Evolutionary conservation across 345 rosid genomes (phyloP).

Genomic region (Salix purpurea): DNA sequence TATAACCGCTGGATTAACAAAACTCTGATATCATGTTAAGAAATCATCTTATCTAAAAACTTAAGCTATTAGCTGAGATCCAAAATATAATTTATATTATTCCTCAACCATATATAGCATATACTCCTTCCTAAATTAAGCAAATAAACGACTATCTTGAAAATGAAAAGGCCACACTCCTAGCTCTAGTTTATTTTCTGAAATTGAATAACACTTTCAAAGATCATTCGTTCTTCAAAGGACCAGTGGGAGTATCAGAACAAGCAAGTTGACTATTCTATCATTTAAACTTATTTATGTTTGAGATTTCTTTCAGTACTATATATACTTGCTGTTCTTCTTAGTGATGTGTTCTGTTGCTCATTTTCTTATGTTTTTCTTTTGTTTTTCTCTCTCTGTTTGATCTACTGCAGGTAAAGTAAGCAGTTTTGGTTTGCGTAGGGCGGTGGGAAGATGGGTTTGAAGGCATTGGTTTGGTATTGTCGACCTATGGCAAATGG

Average conservation of each 20-base stretch:
- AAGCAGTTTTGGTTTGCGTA: background rate
- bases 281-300: background rate
- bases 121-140: too few species aligned
- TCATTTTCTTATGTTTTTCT: background rate
- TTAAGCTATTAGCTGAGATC: too few species aligned
- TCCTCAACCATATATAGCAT: too few species aligned
- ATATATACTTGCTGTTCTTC: background rate
- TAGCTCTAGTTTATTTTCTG: background rate
- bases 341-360: background rate
- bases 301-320: background rate
- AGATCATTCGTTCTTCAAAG: background rate
- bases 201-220: background rate
- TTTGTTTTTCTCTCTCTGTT: background rate
- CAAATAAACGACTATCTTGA: too few species aligned
- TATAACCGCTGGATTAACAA: accelerated
- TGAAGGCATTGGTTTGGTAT: conserved; percentile 23
- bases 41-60: too few species aligned
- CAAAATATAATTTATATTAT: too few species aligned
- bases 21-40: too few species aligned
- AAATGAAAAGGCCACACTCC: background rate
- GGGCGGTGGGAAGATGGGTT: conserved; percentile 10
- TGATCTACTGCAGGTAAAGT: background rate
- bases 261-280: background rate
- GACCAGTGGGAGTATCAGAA: background rate
- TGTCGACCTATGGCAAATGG: conserved; percentile 27